phyloP scores from a whole-genome alignment of 495 filamentous ascomycete species.

The Penicillium parvum region DNA sequence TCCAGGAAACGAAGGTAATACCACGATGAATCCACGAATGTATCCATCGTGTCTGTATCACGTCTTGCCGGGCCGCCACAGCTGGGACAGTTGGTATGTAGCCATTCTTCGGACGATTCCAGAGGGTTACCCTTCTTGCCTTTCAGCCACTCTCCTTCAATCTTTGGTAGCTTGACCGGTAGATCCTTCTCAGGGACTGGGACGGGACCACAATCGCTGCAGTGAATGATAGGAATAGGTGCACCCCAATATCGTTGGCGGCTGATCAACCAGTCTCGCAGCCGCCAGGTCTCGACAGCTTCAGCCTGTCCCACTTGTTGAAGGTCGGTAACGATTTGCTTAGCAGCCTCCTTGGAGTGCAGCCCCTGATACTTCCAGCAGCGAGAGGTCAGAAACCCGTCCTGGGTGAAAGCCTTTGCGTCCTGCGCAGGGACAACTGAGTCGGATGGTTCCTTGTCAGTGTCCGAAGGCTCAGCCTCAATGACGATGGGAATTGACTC shows the following conservation, averaged over 20 bases:
- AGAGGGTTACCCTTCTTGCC: constrained; percentile 74
- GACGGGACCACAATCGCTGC: constrained; percentile 67
- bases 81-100: constrained; percentile 69
- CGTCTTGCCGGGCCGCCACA: constrained; percentile 67
- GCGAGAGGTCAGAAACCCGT: constrained; percentile 41
- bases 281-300: constrained; percentile 63
- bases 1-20: constrained; percentile 81
- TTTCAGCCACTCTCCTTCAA: constrained; percentile 61
- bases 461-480: constrained; percentile 25
- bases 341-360: constrained; percentile 56
- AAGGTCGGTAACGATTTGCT: constrained; percentile 57
- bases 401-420: constrained; percentile 39
- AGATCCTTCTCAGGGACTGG: constrained; percentile 73
- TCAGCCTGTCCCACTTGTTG: constrained; percentile 47
- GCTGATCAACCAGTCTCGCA: constrained; percentile 85
- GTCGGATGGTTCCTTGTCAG: constrained; percentile 36
- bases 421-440: constrained; percentile 34
- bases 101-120: constrained; percentile 65
- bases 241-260: constrained; percentile 88
- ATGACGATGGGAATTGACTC: constrained; percentile 49
- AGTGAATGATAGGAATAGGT: constrained; percentile 87
- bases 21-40: constrained; percentile 92
- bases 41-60: constrained; percentile 95
- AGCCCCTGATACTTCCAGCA: constrained; percentile 49
- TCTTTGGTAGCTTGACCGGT: constrained; percentile 69